phyloP scores from a whole-genome alignment of 441 rosid genomes.

The Omphalea diandra region DNA sequence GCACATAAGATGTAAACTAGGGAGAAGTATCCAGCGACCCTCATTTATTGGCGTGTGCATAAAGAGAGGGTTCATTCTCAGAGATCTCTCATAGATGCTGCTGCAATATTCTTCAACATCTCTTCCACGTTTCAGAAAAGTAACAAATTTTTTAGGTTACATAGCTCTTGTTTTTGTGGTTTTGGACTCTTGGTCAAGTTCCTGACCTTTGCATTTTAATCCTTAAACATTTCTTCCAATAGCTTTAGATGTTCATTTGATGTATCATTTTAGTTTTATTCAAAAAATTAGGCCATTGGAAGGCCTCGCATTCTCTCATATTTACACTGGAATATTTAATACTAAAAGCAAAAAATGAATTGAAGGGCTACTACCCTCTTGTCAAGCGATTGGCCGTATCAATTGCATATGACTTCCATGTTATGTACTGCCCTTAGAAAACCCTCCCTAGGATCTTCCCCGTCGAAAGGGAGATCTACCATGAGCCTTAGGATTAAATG shows the following conservation, averaged over 20 bases:
- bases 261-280: constrained; percentile 4
- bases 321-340: not conserved
- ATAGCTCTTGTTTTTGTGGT: constrained; percentile 1
- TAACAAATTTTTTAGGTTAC: constrained; percentile 16
- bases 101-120: not conserved
- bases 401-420: too few species aligned
- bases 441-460: too few species aligned
- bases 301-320: not conserved
- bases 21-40: constrained; percentile 21
- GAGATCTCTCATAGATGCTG: not conserved
- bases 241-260: constrained; percentile 9
- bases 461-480: too few species aligned
- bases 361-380: too few species aligned
- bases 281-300: constrained; percentile 1
- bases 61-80: constrained; percentile 11
- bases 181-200: constrained; percentile 1
- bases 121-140: not conserved
- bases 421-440: too few species aligned
- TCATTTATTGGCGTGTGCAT: constrained; percentile 33
- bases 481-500: too few species aligned
- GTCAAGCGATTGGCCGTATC: too few species aligned
- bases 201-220: constrained; percentile 21
- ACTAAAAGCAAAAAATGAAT: not conserved
- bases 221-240: constrained; percentile 5
- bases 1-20: constrained; percentile 35